Evolutionary conservation across 2,329 filamentous ascomycete species (phyloP), one percentile per base, ranked within the genome.

Genomic region (Fusarium sp.): DNA sequence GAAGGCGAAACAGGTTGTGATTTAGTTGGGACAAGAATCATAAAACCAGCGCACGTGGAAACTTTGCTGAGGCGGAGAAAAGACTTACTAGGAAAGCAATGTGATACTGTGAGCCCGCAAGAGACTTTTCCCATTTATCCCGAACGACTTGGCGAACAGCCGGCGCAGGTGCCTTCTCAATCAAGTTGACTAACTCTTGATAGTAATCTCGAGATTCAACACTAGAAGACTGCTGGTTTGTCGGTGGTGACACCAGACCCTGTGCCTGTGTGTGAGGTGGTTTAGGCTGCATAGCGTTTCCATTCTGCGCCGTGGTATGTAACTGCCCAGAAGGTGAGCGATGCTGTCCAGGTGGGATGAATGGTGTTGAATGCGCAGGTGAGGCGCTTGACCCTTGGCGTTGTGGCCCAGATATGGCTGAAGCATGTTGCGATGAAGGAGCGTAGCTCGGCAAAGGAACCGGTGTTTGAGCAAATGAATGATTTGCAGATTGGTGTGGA

Each of bases 21-120:
- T 20, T 20, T 20, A 11, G 53, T 47, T 37, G 7, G 20, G 27
- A 39, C 27, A 39, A 37, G 17, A 17, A 37, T 4, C n/a, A 19
- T 17, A 30, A 30, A 30, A 22, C 13, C 11, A 14, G 19, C 6
- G 19, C 20, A 43, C 6, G 20, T n/a, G 13, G 11, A 43, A 27
- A 25, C 22, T 14, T 35, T 20, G 17, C 17, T 6, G 25, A 19
- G 22, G 35, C 22, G 20, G 14, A 10, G 19, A 14, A 9, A 20
- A 32, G 37, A 82, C 84, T 78, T 73, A 87, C 84, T 53, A 87
- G 57, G 63, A 87, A 87, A 3, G 81, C 79, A 41, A 81, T 77
- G 62, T 87, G 85, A 58, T 84, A 87, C 13, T 85, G 82, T 6
- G 82, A 84, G 11, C 85, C 85, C 5, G 82, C 55, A 4, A 87